These are phyloP conservation scores for Stemphylium lycopersici DNA, from an alignment of 2,329 filamentous ascomycete genomes.

Conservation along the genomic window DNA sequence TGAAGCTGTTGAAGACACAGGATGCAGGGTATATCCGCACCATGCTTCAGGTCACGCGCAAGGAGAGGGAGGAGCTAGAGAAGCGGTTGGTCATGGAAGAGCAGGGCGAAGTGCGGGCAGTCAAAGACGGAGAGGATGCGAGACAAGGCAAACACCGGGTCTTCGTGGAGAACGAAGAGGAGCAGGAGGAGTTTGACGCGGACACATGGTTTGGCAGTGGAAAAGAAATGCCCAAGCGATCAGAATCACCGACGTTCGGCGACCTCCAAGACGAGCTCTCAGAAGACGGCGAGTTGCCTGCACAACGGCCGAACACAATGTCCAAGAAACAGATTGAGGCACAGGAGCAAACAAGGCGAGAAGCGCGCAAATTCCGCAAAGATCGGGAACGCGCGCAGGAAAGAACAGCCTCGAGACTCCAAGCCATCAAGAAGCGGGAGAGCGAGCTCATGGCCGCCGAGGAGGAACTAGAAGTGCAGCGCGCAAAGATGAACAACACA, in stretches of 20 bases:
- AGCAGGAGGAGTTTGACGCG: slow-evolving; percentile 50
- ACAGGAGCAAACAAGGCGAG: slow-evolving; percentile 34
- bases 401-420: slow-evolving; percentile 56
- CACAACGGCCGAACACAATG: slow-evolving; percentile 26
- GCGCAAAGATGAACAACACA: slow-evolving; percentile 66
- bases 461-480: slow-evolving; percentile 63
- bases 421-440: slow-evolving; percentile 61
- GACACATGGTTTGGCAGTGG: slow-evolving; percentile 50
- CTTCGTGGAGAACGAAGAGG: slow-evolving; percentile 50
- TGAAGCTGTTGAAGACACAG: slow-evolving; percentile 69
- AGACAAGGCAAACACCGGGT: slow-evolving; percentile 43
- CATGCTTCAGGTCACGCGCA: slow-evolving; percentile 61
- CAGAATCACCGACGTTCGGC: slow-evolving; percentile 26
- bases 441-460: slow-evolving; percentile 62
- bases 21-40: slow-evolving; percentile 67
- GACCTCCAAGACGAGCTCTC: slow-evolving; percentile 31
- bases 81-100: slow-evolving; percentile 43
- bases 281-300: slow-evolving; percentile 33
- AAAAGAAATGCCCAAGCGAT: slow-evolving; percentile 30
- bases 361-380: slow-evolving; percentile 46
- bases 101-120: slow-evolving; percentile 50
- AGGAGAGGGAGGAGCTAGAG: slow-evolving; percentile 59
- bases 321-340: slow-evolving; percentile 43
- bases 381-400: slow-evolving; percentile 58
- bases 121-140: slow-evolving; percentile 38